Conservation (phyloP, 805 yeast species). For the Yarrowia keelungensis region DNA sequence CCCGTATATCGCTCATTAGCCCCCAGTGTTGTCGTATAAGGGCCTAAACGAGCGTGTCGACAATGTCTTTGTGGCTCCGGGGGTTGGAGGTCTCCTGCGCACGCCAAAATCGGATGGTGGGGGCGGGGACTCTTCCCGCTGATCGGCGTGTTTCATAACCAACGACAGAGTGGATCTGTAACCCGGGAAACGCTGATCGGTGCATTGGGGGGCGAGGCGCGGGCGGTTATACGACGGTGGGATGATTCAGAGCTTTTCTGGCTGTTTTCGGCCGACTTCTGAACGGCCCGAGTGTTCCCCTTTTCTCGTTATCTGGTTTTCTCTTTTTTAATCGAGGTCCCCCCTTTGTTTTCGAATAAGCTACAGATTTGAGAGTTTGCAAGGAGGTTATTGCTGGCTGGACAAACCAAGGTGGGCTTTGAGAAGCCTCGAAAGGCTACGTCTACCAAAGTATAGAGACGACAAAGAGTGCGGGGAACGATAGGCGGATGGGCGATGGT, state of each 20-base stretch:
- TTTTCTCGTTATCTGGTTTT: too few relatives aligned
- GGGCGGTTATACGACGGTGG: too few relatives aligned
- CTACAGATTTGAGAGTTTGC: too few relatives aligned
- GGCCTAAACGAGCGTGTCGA: conserved; percentile 3
- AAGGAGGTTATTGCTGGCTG: too few relatives aligned
- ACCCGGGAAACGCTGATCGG: not conserved
- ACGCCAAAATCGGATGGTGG: conserved; percentile 5
- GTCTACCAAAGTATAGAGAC: not conserved
- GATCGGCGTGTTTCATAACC: conserved; percentile 15
- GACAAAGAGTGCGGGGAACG: conserved; percentile 27
- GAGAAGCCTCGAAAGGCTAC: too few relatives aligned
- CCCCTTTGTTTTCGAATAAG: too few relatives aligned
- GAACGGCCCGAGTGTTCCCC: too few relatives aligned
- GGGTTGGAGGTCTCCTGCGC: not conserved
- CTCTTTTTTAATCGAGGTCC: too few relatives aligned
- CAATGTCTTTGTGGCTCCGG: conserved; percentile 21
- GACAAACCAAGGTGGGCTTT: too few relatives aligned
- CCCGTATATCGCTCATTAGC: conserved; percentile 24
- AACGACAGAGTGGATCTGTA: not conserved
- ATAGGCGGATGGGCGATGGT: conserved; percentile 29
- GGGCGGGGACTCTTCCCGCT: conserved; percentile 17
- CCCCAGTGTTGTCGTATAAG: not conserved
- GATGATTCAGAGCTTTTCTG: too few relatives aligned
- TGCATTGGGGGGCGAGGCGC: not conserved
- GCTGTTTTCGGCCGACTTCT: too few relatives aligned